phyloP scores from a whole-genome alignment of 495 filamentous ascomycete species.

The Monascus purpureus region DNA sequence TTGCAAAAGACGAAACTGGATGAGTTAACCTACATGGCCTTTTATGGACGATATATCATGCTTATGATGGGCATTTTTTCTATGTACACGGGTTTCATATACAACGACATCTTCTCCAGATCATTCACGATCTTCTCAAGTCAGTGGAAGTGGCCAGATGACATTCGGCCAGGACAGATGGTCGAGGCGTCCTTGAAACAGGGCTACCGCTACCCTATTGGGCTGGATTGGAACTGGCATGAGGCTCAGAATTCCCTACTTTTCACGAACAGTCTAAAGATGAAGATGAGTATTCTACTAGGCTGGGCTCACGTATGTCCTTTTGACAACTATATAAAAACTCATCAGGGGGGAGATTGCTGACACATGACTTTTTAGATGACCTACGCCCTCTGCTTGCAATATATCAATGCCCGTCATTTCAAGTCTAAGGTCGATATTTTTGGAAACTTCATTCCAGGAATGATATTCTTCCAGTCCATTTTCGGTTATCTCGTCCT shows the following conservation, averaged over 20 bases:
- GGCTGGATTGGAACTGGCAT: slow-evolving; percentile 95
- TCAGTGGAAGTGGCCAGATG: slow-evolving; percentile 72
- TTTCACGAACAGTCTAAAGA: slow-evolving; percentile 97
- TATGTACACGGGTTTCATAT: slow-evolving; percentile 91
- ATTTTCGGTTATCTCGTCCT: slow-evolving; percentile 97
- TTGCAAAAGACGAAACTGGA: slow-evolving; percentile 74
- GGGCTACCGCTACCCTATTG: slow-evolving; percentile 81
- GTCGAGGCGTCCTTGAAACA: slow-evolving; percentile 52
- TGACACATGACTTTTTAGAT: no score
- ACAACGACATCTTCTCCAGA: slow-evolving; percentile 96
- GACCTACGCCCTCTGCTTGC: slow-evolving; percentile 92
- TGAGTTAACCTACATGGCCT: slow-evolving; percentile 94
- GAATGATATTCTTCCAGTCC: slow-evolving; percentile 98
- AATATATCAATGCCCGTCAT: slow-evolving; percentile 83
- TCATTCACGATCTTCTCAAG: slow-evolving; percentile 75
- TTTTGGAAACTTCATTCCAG: slow-evolving; percentile 91
- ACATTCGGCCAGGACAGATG: slow-evolving; percentile 43
- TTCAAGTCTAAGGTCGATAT: slow-evolving; percentile 92
- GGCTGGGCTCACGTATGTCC: slow-evolving; percentile 73
- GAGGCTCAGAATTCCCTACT: slow-evolving; percentile 84
- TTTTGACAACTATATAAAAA: slow-evolving; percentile 1
- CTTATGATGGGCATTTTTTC: slow-evolving; percentile 96
- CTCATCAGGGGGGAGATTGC: no score
- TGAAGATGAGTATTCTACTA: slow-evolving; percentile 96
- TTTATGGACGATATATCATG: slow-evolving; percentile 97